Conservation (phyloP, 2,329 filamentous ascomycete genomes). For the Coniochaeta prunicola region DNA sequence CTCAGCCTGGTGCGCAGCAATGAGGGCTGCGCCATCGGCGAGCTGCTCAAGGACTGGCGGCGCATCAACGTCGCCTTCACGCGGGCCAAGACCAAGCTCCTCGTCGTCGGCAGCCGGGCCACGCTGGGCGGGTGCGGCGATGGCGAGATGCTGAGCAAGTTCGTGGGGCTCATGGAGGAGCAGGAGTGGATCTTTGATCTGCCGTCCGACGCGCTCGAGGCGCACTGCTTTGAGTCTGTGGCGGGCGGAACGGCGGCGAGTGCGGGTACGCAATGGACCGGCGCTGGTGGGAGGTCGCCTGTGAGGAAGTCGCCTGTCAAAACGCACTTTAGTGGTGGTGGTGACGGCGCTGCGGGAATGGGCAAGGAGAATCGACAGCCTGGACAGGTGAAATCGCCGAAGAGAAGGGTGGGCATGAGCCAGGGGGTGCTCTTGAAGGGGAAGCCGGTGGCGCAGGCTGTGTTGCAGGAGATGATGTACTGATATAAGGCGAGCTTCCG, state of each 20-base stretch:
- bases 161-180: constrained; percentile 70
- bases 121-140: constrained; percentile 69
- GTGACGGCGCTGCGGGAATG: too few species aligned
- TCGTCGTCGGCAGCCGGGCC: constrained; percentile 75
- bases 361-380: neutral
- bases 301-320: neutral
- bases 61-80: constrained; percentile 95
- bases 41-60: constrained; percentile 84
- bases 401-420: neutral
- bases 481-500: neutral
- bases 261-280: neutral
- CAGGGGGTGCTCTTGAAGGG: neutral
- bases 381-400: neutral
- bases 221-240: constrained; percentile 59
- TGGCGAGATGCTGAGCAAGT: constrained; percentile 69
- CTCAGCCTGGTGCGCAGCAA: constrained; percentile 86
- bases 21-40: constrained; percentile 73
- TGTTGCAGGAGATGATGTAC: constrained; percentile 5
- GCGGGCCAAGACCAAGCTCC: constrained; percentile 81
- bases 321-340: neutral
- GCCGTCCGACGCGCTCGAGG: constrained; percentile 53
- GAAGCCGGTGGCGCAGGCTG: constrained; percentile 3
- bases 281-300: neutral
- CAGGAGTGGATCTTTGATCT: constrained; percentile 77
- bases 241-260: constrained; percentile 18